Base-by-base conservation (phyloP, 148 eudicot genomes). In the Rhododendron mucronatum region DNA sequence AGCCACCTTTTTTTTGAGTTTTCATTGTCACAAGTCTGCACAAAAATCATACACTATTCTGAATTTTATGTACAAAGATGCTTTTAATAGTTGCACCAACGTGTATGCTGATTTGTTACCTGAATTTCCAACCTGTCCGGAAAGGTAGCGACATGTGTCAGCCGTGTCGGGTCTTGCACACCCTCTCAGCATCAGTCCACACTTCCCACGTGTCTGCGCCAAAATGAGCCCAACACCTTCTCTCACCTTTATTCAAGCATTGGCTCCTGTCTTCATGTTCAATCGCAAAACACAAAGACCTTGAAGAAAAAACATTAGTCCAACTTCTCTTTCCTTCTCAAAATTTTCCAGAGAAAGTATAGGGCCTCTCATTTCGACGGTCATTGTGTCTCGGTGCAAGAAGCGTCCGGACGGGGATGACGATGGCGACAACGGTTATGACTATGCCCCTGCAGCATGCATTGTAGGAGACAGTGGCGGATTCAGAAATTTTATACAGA, bases 361-460 rank as follows among this genome's bases (percentile, higher is more conserved):
- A 23, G n/a, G 69, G 85, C 30, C 85, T 69, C 41, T 47, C 85
- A 67, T 83, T 83, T 67, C 44, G 11, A 45, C 2, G 44, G 85
- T 23, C 85, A 45, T 44, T 83, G n/a, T 35, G n/a, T 21, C 78
- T 2, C 45, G 59, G 77, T 45, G 23, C 77, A 83, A 83, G 85
- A 83, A 45, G 57, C 85, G 26, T 45, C 39, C 71, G 0, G 41
- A 83, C 5, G 77, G 85, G 18, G 85, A 83, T 26, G 77, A 65
- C 0, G 57, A 65, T 2, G 85, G 41, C 5, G 77, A 63, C 1
- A 86, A 47, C 15, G 83, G 88, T 39, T 78, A 78, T 13, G 88
- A 87, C 48, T 83, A 65, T 83, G 88, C 88, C n/a, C 88, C 83
- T 11, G 86, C 86, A 30, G 85, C 86, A n/a, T n/a, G n/a, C n/a